Evolutionary conservation across 75 land plant species (phyloP).

Genomic region (Adiantum capillusveneris): DNA sequence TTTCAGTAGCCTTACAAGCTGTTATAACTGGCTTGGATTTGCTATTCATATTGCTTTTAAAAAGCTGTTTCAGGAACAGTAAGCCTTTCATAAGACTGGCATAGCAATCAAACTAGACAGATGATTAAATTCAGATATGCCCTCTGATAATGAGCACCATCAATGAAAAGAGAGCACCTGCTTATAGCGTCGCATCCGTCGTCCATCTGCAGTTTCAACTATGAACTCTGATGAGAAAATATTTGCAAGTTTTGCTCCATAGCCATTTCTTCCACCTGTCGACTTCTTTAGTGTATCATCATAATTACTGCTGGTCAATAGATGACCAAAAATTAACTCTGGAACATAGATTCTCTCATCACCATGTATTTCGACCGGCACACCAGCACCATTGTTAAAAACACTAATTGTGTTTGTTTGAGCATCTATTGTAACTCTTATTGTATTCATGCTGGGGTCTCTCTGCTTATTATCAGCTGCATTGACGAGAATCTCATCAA

Average conservation of each 20-base stretch:
- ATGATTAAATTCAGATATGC: too few species aligned
- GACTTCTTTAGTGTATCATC: constrained; percentile 88
- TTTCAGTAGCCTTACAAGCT: too few species aligned
- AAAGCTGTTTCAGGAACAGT: too few species aligned
- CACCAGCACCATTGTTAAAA: constrained; percentile 88
- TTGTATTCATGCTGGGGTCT: constrained; percentile 68
- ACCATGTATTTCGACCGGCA: constrained; percentile 95
- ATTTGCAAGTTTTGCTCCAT: constrained; percentile 74
- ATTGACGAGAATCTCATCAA: constrained; percentile 94
- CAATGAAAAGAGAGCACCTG: constrained; percentile 24
- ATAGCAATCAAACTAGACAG: too few species aligned
- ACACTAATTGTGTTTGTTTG: constrained; percentile 65
- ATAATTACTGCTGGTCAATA: constrained; percentile 88
- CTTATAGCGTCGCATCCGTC: constrained; percentile 14
- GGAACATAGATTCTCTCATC: constrained; percentile 91
- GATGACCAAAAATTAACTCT: constrained; percentile 88
- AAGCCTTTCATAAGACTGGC: too few species aligned
- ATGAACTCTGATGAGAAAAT: constrained; percentile 35
- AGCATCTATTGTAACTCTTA: constrained; percentile 64
- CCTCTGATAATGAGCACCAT: too few species aligned
- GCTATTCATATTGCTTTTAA: constrained; percentile 18
- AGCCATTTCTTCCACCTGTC: constrained; percentile 93
- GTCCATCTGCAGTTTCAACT: constrained; percentile 25
- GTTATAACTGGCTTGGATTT: constrained; percentile 19
- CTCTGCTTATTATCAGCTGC: constrained; percentile 98